Base-by-base conservation (phyloP, 1,284 basidiomycete genomes). In the Amylostereum areolatum region DNA sequence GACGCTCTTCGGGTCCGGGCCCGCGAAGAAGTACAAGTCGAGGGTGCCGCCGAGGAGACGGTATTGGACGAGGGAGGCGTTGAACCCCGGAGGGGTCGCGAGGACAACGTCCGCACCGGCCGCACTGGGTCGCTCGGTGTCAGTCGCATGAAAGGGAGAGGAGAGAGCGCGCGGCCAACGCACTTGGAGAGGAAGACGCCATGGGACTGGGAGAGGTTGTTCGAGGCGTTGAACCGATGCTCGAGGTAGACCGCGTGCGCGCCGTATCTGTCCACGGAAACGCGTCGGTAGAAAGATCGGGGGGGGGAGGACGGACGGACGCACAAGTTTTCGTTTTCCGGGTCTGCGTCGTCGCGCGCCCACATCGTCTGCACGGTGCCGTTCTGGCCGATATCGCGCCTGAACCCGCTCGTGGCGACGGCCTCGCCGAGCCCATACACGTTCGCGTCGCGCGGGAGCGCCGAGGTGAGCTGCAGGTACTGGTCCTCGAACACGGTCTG, bases 391-490 rank as follows among this genome's bases (percentile, higher is more conserved):
- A 83, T 67, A 55, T 85, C 74, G 10, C 86, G 71, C 33, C 86
- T 67, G 62, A 85, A 84, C 4, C 83, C 83, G 54, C 80, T 81
- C 57, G 75, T 78, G 1, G 83, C 74, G 29, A 88, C 73, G 24
- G 81, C 77, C 62, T 92, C 88, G 3, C 88, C 89, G 6, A 92
- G 68, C 1, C 89, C 89, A 55, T 90, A 90, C 41, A 92, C 74
- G 57, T 91, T 88, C 24, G 86, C 75, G 34, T 77, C 74, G 18
- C 73, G 65, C 0, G 85, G 84, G 2, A 87, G 68, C 0, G 78
- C 72, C 24, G 83, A 85, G 3, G 82, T 69, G 3, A 91, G 59
- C 77, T 91, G 77, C 36, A 85, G 66, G 56, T 84, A 85, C 54
- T 81, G 80, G 56, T 90, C 81, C 60, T 90, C 87, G 57, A 91